phyloP scores from a whole-genome alignment of 345 rosid species.

The Trapa incisa region DNA sequence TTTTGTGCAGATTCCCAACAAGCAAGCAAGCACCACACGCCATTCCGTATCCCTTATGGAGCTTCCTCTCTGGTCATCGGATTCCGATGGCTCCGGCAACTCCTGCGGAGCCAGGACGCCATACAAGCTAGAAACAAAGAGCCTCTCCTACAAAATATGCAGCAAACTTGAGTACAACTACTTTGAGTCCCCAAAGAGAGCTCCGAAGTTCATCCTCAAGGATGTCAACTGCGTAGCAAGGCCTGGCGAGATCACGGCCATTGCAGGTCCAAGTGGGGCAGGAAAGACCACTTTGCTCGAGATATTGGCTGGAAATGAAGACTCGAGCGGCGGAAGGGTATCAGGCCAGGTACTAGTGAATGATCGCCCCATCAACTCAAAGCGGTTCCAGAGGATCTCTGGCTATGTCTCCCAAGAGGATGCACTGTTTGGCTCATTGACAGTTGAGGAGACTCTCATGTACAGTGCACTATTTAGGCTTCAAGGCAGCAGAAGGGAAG shows the following conservation, averaged over 20 bases:
- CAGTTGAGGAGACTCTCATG: constrained; percentile 73
- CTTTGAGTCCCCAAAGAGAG: constrained; percentile 12
- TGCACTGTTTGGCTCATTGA: constrained; percentile 66
- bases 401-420: constrained; percentile 88
- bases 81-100: constrained; percentile 16
- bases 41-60: constrained; percentile 33
- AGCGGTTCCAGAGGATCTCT: constrained; percentile 44
- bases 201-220: constrained; percentile 36
- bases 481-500: constrained; percentile 36
- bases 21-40: constrained; percentile 1
- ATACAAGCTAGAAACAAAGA: constrained; percentile 44
- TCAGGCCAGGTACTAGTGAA: constrained; percentile 63
- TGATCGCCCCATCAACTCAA: constrained; percentile 37
- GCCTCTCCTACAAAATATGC: constrained; percentile 42
- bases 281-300: constrained; percentile 85
- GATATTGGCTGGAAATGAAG: constrained; percentile 53
- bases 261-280: constrained; percentile 90
- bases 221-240: constrained; percentile 57
- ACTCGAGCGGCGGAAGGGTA: constrained; percentile 25
- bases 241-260: constrained; percentile 55
- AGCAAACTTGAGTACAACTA: constrained; percentile 25
- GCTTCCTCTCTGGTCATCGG: constrained; percentile 43
- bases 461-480: constrained; percentile 74
- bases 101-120: constrained; percentile 15
- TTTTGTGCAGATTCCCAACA: constrained; percentile 9